These are phyloP conservation scores for Senna tora DNA, from an alignment of 306 rosid species.

Conservation along the genomic window DNA sequence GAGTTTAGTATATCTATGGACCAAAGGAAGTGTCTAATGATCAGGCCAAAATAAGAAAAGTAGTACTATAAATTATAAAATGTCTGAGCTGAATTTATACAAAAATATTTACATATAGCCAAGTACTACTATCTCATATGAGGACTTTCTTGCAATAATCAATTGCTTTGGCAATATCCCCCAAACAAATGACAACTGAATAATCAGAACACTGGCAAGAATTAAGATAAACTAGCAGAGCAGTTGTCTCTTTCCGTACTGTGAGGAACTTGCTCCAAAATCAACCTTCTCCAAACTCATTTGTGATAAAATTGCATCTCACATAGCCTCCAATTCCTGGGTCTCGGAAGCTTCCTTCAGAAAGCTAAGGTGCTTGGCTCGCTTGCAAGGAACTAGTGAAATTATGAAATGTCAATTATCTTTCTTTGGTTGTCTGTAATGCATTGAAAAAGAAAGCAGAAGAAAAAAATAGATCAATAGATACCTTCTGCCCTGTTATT, in stretches of 20 bases:
- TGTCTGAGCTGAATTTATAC: neutral
- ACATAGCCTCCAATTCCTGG: slow-evolving; percentile 54
- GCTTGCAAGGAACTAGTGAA: slow-evolving; percentile 59
- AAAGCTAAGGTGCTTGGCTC: slow-evolving; percentile 63
- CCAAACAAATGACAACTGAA: neutral
- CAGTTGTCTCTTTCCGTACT: slow-evolving; percentile 1
- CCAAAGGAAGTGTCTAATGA: no score
- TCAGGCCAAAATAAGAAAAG: no score
- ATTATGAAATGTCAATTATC: slow-evolving; percentile 5
- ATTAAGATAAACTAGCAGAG: neutral
- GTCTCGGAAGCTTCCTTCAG: slow-evolving; percentile 48
- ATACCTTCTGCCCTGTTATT: slow-evolving; percentile 59
- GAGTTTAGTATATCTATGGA: no score
- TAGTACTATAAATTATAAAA: neutral
- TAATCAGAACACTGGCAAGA: slow-evolving; percentile 2
- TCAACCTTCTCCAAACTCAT: neutral
- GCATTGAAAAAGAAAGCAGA: slow-evolving; percentile 12
- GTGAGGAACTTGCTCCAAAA: slow-evolving; percentile 24
- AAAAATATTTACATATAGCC: neutral
- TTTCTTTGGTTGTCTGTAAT: neutral
- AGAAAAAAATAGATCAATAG: slow-evolving; percentile 3
- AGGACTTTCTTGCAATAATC: slow-evolving; percentile 30
- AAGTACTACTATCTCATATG: neutral
- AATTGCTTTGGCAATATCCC: slow-evolving; percentile 26
- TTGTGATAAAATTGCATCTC: slow-evolving; percentile 26